These are phyloP conservation scores for Tulasnella sp. DNA, from an alignment of 768 basidiomycete genomes.

Conservation along the genomic window DNA sequence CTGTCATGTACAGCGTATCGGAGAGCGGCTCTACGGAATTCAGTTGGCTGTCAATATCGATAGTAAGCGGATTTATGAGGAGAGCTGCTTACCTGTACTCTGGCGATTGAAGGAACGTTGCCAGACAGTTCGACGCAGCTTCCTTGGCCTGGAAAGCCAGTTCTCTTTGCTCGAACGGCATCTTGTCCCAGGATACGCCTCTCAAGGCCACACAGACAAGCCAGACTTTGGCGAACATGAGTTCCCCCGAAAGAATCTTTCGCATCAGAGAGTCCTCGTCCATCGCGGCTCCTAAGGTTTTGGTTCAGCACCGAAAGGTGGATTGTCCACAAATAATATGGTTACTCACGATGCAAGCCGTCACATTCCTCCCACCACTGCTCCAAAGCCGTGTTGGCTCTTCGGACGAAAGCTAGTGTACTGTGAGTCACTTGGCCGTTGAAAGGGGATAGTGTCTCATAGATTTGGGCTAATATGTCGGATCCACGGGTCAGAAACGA, in stretches of 20 bases:
- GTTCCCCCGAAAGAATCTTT: constrained; percentile 81
- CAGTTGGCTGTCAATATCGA: not conserved
- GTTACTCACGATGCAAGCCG: constrained; percentile 65
- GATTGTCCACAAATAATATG: not conserved
- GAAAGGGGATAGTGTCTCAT: constrained; percentile 80
- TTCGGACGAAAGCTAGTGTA: constrained; percentile 80
- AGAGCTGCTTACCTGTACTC: constrained; percentile 62
- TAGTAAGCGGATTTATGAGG: not conserved
- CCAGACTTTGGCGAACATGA: constrained; percentile 94
- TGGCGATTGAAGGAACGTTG: constrained; percentile 75
- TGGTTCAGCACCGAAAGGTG: not conserved
- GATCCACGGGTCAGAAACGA: not conserved
- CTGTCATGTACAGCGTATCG: constrained; percentile 91
- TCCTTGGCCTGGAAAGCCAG: constrained; percentile 94
- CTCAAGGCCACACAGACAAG: constrained; percentile 87
- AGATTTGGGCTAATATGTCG: constrained; percentile 70
- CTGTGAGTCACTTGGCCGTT: constrained; percentile 83
- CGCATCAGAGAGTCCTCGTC: constrained; percentile 81
- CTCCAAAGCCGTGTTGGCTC: constrained; percentile 80
- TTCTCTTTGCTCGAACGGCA: constrained; percentile 92
- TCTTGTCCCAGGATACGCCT: constrained; percentile 92
- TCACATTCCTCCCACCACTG: constrained; percentile 92
- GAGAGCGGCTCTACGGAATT: constrained; percentile 67
- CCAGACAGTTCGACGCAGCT: constrained; percentile 79
- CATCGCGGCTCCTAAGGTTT: constrained; percentile 60